These are phyloP conservation scores for Mycena vulgaris DNA, from an alignment of 768 basidiomycete species.

Conservation along the genomic window DNA sequence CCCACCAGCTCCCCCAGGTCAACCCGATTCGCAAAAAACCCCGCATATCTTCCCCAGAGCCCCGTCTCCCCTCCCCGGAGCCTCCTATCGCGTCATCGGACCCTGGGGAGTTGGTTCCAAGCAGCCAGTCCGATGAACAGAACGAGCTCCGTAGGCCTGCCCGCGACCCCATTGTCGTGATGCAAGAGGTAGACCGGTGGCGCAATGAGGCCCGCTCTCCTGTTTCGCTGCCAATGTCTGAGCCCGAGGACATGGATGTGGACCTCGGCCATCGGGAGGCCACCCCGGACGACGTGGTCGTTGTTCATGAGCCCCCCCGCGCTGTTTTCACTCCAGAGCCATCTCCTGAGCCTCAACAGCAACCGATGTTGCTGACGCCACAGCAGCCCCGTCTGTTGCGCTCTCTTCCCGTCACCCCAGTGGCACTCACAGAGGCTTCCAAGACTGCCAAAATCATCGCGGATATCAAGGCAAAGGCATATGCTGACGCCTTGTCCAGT, in stretches of 20 bases:
- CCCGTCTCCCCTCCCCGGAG: conserved; percentile 17
- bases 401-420: conserved; percentile 36
- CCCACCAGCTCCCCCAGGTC: conserved; percentile 28
- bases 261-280: conserved; percentile 5
- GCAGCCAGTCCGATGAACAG: conserved; percentile 77
- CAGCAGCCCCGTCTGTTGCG: conserved; percentile 14
- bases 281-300: not conserved
- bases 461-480: conserved; percentile 75
- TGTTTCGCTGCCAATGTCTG: conserved; percentile 33
- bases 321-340: conserved; percentile 26
- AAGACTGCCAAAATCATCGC: conserved; percentile 75
- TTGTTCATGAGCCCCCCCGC: conserved; percentile 11
- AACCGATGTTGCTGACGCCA: conserved; percentile 19
- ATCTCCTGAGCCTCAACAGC: conserved; percentile 28
- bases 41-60: conserved; percentile 54
- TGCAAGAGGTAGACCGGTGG: conserved; percentile 62
- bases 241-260: conserved; percentile 33
- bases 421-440: conserved; percentile 52
- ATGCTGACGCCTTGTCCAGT: conserved; percentile 61
- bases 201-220: conserved; percentile 48
- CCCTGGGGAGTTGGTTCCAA: conserved; percentile 63
- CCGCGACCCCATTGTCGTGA: conserved; percentile 47
- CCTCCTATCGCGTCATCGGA: conserved; percentile 40
- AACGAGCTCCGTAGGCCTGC: conserved; percentile 58
- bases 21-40: conserved; percentile 53